Conservation (phyloP, 2,329 filamentous ascomycete genomes). For the Zymoseptoria passerinii region DNA sequence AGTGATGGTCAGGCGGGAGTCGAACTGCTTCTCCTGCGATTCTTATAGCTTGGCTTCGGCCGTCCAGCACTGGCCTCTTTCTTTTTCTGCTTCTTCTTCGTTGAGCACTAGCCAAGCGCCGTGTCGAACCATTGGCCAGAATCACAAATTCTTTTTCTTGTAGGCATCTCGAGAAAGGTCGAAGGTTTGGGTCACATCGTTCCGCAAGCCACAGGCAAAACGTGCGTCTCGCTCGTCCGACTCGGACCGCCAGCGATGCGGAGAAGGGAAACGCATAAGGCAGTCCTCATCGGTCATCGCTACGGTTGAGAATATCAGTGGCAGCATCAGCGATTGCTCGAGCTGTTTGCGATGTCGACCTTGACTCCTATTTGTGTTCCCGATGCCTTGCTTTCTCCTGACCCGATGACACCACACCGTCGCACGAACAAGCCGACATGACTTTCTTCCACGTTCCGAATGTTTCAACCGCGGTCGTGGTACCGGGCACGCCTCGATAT, state of each 20-base stretch:
- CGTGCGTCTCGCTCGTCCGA: background rate
- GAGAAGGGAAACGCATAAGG: background rate
- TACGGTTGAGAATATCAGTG: background rate
- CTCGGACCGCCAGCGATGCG: no score
- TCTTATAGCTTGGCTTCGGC: background rate
- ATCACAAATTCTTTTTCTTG: background rate
- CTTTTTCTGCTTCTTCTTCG: background rate
- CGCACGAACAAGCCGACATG: background rate
- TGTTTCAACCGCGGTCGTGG: background rate
- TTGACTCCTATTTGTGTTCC: background rate
- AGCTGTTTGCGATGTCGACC: background rate
- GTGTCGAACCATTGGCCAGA: background rate
- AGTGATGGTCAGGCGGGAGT: background rate
- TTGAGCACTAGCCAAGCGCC: background rate
- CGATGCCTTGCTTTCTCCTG: background rate
- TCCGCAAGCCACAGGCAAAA: background rate
- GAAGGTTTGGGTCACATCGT: background rate
- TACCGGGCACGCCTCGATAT: background rate
- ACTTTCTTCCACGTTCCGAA: background rate
- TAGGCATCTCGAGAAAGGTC: background rate
- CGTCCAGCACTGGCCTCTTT: background rate
- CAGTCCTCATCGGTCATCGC: background rate
- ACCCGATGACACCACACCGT: background rate
- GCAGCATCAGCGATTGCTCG: background rate
- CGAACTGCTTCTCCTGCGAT: background rate